phyloP scores from a whole-genome alignment of 2,329 filamentous ascomycete species.

The Chrysosphaeria jannelii region DNA sequence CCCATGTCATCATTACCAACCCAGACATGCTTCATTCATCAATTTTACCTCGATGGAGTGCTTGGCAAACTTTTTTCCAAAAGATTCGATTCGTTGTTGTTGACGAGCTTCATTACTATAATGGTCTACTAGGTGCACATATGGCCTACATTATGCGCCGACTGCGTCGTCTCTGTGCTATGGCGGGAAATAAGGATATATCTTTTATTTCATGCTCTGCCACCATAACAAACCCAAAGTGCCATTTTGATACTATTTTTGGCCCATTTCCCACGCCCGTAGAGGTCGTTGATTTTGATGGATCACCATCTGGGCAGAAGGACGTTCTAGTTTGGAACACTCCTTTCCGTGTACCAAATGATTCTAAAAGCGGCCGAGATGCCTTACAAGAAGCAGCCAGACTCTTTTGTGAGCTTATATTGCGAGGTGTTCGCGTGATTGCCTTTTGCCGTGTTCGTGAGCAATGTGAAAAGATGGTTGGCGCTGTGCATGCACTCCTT shows the following conservation, averaged over 20 bases:
- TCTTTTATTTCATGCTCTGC: conserved; percentile 91
- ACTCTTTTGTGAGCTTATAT: conserved; percentile 65
- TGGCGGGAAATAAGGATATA: conserved; percentile 57
- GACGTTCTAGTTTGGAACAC: conserved; percentile 98
- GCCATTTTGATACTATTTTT: conserved; percentile 88
- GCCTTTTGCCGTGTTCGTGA: conserved; percentile 74
- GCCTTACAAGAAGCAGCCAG: conserved; percentile 68
- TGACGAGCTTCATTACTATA: conserved; percentile 85
- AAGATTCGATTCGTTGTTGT: conserved; percentile 74
- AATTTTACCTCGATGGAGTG: conserved; percentile 70
- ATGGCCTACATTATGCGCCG: conserved; percentile 86
- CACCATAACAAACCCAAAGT: conserved; percentile 71
- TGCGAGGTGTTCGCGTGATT: conserved; percentile 72
- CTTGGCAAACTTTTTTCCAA: conserved; percentile 67
- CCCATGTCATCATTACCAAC: conserved; percentile 84
- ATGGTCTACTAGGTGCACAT: conserved; percentile 78
- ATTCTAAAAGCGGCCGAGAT: conserved; percentile 62
- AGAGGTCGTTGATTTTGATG: conserved; percentile 62
- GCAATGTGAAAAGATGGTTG: conserved; percentile 61
- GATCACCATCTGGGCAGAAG: conserved; percentile 72
- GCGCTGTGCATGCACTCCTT: conserved; percentile 52
- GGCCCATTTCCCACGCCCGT: conserved; percentile 37
- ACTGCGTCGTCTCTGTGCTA: conserved; percentile 61
- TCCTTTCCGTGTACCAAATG: conserved; percentile 65
- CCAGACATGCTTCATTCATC: conserved; percentile 94